Evolutionary conservation across 2,329 filamentous ascomycete species (phyloP).

Genomic region (Aspergillus tamarii): DNA sequence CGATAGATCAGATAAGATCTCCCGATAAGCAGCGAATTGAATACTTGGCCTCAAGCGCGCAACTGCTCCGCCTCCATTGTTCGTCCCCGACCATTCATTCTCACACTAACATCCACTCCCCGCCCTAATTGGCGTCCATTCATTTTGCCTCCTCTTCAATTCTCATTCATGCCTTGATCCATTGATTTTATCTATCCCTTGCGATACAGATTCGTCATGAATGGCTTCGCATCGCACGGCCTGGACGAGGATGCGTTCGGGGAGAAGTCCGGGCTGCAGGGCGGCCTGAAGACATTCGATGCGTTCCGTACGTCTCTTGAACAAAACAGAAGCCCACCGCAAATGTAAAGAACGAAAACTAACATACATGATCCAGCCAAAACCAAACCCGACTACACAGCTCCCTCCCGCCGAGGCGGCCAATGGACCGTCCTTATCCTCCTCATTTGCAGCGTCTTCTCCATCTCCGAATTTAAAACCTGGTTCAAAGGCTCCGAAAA

Average conservation of each 20-base stretch:
- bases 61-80: conserved; percentile 1
- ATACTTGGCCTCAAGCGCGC: conserved; percentile 26
- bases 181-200: conserved; percentile 14
- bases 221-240: conserved; percentile 72
- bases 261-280: conserved; percentile 63
- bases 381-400: conserved; percentile 90
- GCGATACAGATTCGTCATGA: conserved; percentile 59
- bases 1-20: conserved; percentile 12
- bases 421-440: conserved; percentile 90
- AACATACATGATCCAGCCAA: conserved; percentile 65
- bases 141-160: conserved; percentile 10
- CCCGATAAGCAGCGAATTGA: conserved; percentile 10
- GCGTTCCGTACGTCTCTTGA: conserved; percentile 76
- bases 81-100: conserved; percentile 6
- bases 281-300: conserved; percentile 80
- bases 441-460: conserved; percentile 72
- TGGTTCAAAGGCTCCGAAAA: conserved; percentile 86
- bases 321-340: neutral
- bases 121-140: conserved; percentile 6
- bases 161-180: conserved; percentile 31
- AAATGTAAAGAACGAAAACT: neutral
- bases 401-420: conserved; percentile 80
- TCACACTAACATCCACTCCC: conserved; percentile 2
- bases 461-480: conserved; percentile 74
- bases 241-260: conserved; percentile 81